Evolutionary conservation across 306 rosid species (phyloP).

Genomic region (Dryas alaskensis): DNA sequence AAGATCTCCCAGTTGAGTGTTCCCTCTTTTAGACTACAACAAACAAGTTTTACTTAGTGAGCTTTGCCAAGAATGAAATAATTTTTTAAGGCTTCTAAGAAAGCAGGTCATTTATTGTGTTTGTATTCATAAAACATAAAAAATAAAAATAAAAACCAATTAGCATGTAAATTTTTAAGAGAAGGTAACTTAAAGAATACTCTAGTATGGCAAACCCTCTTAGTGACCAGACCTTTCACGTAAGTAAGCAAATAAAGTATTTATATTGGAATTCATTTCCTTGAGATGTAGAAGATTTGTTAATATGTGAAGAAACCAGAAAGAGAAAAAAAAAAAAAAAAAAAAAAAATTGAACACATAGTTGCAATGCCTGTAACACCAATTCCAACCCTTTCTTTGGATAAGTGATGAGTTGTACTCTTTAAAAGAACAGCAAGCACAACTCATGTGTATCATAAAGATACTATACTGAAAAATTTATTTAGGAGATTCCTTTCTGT

Average conservation of each 20-base stretch:
- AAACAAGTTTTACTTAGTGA: conserved; percentile 15
- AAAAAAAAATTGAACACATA: background rate
- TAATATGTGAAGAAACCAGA: background rate
- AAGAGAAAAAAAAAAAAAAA: background rate
- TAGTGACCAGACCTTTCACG: background rate
- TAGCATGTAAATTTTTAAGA: background rate
- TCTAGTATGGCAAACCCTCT: background rate
- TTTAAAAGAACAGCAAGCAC: background rate
- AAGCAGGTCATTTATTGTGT: background rate
- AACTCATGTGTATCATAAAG: background rate
- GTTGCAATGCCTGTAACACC: background rate
- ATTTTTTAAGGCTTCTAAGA: conserved; percentile 6
- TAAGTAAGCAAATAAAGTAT: background rate
- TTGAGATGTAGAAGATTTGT: background rate
- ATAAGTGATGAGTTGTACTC: background rate
- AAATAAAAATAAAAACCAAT: background rate
- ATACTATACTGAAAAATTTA: background rate
- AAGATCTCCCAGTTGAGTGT: conserved; percentile 80
- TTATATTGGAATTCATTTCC: background rate
- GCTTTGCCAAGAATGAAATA: conserved; percentile 14
- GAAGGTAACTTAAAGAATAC: background rate
- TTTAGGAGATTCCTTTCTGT: background rate
- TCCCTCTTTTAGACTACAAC: conserved; percentile 81
- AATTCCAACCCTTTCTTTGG: background rate
- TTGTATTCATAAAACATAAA: background rate